Evolutionary conservation across 805 yeast genomes (phyloP).

Genomic region (Henningerozyma blattae): DNA sequence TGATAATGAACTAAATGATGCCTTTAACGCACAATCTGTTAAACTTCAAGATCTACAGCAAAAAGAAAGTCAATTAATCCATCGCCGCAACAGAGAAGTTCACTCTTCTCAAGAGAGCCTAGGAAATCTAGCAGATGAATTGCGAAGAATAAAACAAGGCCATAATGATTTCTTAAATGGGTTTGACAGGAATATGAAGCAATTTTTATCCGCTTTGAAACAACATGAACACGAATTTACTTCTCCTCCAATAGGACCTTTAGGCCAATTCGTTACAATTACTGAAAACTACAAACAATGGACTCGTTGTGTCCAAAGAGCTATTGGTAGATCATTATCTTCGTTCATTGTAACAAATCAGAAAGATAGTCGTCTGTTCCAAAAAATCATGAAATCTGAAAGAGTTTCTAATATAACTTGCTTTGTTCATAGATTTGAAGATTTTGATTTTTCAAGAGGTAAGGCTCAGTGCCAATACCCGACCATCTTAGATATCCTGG

Average conservation of each 20-base stretch:
- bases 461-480: conserved; percentile 30
- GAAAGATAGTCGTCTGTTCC: conserved; percentile 41
- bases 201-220: conserved; percentile 31
- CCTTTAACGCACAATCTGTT: conserved; percentile 2
- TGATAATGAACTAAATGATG: conserved; percentile 6
- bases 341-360: conserved; percentile 58
- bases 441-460: conserved; percentile 38
- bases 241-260: conserved; percentile 62
- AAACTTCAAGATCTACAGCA: conserved; percentile 10
- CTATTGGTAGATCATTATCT: conserved; percentile 37
- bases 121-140: conserved; percentile 10
- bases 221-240: conserved; percentile 29
- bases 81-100: conserved; percentile 7
- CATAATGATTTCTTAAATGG: conserved; percentile 28
- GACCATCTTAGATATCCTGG: conserved; percentile 50
- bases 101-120: conserved; percentile 7
- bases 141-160: conserved; percentile 19
- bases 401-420: conserved; percentile 46
- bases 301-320: conserved; percentile 48
- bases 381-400: conserved; percentile 25
- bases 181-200: conserved; percentile 37
- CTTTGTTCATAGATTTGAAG: conserved; percentile 15
- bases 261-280: conserved; percentile 51
- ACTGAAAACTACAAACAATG: conserved; percentile 42
- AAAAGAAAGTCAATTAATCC: conserved; percentile 6